Evolutionary conservation across 805 yeast genomes (phyloP).

Genomic region (Ogataea trehalophila): DNA sequence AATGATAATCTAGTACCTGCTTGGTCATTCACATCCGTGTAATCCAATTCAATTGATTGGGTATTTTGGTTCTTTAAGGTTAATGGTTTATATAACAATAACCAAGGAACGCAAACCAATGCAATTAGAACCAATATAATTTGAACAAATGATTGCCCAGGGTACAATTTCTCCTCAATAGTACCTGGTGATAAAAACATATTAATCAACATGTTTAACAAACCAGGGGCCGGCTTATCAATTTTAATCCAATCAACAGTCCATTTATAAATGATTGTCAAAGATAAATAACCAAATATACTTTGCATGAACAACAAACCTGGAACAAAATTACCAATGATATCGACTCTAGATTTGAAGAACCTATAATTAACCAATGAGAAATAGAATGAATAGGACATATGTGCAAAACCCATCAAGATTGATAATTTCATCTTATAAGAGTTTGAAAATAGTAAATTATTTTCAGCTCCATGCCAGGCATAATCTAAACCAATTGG

Average conservation of each 20-base stretch:
- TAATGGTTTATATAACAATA: slow-evolving; percentile 62
- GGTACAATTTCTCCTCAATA: slow-evolving; percentile 59
- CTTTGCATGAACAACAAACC: slow-evolving; percentile 72
- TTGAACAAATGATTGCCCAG: slow-evolving; percentile 62
- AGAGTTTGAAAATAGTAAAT: slow-evolving; percentile 62
- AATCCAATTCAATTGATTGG: slow-evolving; percentile 44
- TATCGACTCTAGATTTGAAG: slow-evolving; percentile 57
- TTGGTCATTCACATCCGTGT: slow-evolving; percentile 40
- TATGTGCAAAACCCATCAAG: slow-evolving; percentile 70
- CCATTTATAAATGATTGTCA: slow-evolving; percentile 74
- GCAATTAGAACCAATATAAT: slow-evolving; percentile 54
- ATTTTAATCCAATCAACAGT: slow-evolving; percentile 61
- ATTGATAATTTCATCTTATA: slow-evolving; percentile 75
- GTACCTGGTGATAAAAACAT: slow-evolving; percentile 74
- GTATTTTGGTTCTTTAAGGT: slow-evolving; percentile 40
- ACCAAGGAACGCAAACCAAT: slow-evolving; percentile 69
- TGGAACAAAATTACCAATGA: slow-evolving; percentile 69
- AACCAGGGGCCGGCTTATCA: slow-evolving; percentile 63
- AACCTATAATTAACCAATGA: slow-evolving; percentile 59
- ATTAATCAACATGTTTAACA: slow-evolving; percentile 68
- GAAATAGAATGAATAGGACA: slow-evolving; percentile 66
- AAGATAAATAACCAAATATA: slow-evolving; percentile 64
- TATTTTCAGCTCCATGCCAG: slow-evolving; percentile 81
- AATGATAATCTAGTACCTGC: slow-evolving; percentile 5
- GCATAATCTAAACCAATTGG: slow-evolving; percentile 64